Conservation (phyloP, 2,329 filamentous ascomycete species). For the Monosporascus ibericus region DNA sequence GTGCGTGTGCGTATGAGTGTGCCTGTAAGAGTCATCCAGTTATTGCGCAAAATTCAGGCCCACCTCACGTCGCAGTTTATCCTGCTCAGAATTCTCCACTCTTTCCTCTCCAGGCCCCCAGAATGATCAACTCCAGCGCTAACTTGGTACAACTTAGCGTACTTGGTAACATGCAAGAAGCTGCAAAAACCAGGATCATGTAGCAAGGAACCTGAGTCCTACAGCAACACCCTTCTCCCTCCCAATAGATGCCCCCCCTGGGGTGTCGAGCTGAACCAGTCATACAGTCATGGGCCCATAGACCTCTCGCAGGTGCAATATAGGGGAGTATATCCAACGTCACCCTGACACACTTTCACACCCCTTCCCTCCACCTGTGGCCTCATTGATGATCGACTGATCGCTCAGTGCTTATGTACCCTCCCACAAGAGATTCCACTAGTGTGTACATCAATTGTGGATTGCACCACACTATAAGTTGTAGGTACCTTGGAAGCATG, state of each 20-base stretch:
- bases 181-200: slow-evolving; percentile 14
- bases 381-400: background rate
- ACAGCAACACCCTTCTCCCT: background rate
- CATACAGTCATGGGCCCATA: background rate
- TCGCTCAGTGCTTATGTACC: background rate
- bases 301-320: background rate
- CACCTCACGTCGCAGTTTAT: slow-evolving; percentile 6
- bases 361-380: background rate
- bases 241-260: background rate
- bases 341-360: background rate
- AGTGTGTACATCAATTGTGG: background rate
- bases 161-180: slow-evolving; percentile 13
- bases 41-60: background rate
- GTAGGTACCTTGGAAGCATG: background rate
- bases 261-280: background rate
- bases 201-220: slow-evolving; percentile 3
- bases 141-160: slow-evolving; percentile 19
- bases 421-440: background rate
- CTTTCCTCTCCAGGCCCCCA: slow-evolving; percentile 16
- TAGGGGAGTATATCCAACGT: background rate
- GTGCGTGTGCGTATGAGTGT: background rate
- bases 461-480: background rate
- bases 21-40: background rate
- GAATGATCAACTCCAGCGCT: slow-evolving; percentile 16
- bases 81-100: slow-evolving; percentile 11